Conservation (phyloP, 768 basidiomycete genomes). For the Multifurca ochricompacta region DNA sequence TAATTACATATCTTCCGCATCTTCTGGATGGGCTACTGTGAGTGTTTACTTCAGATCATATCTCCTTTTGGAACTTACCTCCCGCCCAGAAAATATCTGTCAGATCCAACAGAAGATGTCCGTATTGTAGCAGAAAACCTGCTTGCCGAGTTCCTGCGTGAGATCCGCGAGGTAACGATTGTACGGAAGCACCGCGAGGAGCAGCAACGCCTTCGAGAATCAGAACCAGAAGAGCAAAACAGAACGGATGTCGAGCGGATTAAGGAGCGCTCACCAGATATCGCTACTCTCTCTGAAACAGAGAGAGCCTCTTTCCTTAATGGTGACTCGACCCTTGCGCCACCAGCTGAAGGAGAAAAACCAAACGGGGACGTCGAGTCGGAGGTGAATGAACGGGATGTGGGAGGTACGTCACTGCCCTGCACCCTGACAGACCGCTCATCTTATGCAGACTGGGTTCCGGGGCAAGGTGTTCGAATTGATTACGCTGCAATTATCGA, state of each 20-base stretch:
- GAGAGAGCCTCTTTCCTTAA: slow-evolving; percentile 9
- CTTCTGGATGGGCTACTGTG: slow-evolving; percentile 91
- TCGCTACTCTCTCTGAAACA: neutral
- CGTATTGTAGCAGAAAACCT: slow-evolving; percentile 84
- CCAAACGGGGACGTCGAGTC: slow-evolving; percentile 28
- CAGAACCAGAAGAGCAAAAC: slow-evolving; percentile 2
- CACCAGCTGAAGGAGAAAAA: slow-evolving; percentile 24
- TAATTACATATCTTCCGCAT: slow-evolving; percentile 90
- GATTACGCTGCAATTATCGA: slow-evolving; percentile 91
- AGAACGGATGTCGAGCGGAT: slow-evolving; percentile 3
- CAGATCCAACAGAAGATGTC: slow-evolving; percentile 92
- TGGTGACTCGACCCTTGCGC: slow-evolving; percentile 24
- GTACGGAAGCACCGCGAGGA: slow-evolving; percentile 64
- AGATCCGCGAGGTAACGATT: slow-evolving; percentile 78
- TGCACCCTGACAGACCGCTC: neutral
- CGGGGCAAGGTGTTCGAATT: slow-evolving; percentile 88
- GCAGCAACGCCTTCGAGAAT: slow-evolving; percentile 20
- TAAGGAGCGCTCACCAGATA: slow-evolving; percentile 6
- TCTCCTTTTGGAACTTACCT: slow-evolving; percentile 16
- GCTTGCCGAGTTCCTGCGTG: slow-evolving; percentile 81
- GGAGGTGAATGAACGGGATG: slow-evolving; percentile 49
- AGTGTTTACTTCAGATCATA: slow-evolving; percentile 25
- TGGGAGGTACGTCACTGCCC: slow-evolving; percentile 32
- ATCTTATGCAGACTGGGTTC: slow-evolving; percentile 61
- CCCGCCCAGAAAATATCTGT: slow-evolving; percentile 74